Evolutionary conservation across 2,329 filamentous ascomycete species (phyloP).

Genomic region (Teratosphaeria gauchensis): DNA sequence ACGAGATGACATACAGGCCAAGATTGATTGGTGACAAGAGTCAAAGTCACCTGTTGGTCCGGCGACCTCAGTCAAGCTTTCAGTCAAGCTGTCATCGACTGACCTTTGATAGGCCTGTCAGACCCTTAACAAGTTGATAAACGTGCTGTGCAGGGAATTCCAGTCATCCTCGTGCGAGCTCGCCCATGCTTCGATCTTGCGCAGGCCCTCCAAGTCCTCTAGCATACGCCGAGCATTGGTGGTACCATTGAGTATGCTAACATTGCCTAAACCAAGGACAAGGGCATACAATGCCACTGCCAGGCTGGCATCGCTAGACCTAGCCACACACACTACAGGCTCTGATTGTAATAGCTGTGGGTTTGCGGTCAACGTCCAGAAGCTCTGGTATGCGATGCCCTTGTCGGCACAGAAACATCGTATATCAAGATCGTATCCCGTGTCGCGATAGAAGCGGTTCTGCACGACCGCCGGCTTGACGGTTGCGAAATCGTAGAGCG

Average conservation of each 20-base stretch:
- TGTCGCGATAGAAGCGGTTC: slow-evolving; percentile 59
- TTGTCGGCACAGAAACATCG: slow-evolving; percentile 47
- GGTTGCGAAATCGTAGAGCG: slow-evolving; percentile 38
- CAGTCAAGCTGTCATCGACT: neutral
- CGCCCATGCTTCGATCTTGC: neutral
- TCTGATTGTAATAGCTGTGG: slow-evolving; percentile 39
- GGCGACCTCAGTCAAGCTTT: too few relatives aligned
- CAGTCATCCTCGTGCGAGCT: neutral
- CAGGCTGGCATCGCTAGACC: slow-evolving; percentile 30
- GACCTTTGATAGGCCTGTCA: neutral
- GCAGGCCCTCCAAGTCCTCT: neutral
- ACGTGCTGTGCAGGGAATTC: neutral
- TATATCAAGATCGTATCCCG: slow-evolving; percentile 50
- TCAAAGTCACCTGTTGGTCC: too few relatives aligned
- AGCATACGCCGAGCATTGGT: slow-evolving; percentile 43
- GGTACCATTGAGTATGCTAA: slow-evolving; percentile 44
- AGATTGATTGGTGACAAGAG: too few relatives aligned
- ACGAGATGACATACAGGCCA: too few relatives aligned
- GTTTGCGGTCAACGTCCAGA: slow-evolving; percentile 54
- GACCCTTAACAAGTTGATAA: slow-evolving; percentile 1
- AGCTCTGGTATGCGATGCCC: slow-evolving; percentile 48
- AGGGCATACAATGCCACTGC: slow-evolving; percentile 47
- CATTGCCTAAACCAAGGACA: slow-evolving; percentile 43
- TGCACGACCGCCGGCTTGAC: slow-evolving; percentile 58
- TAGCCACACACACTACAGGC: slow-evolving; percentile 43